These are phyloP conservation scores for Chalciporus sphaerocephalus DNA, from an alignment of 768 basidiomycete species.

Conservation along the genomic window DNA sequence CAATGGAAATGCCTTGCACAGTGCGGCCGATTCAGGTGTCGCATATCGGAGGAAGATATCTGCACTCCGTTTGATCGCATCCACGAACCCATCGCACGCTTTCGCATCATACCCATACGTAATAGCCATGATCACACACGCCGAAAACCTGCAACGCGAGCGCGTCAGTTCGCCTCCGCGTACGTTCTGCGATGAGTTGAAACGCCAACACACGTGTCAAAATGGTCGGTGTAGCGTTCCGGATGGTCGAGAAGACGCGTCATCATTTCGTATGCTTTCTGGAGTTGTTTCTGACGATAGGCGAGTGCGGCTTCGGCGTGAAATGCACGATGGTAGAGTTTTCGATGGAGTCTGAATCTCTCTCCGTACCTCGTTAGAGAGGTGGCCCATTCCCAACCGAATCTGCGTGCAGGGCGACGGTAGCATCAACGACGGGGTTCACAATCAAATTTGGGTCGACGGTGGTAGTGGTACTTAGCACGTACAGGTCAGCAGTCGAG, in stretches of 20 bases:
- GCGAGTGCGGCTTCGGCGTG: slow-evolving; percentile 5
- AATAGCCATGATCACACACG: slow-evolving; percentile 13
- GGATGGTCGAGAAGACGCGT: slow-evolving; percentile 8
- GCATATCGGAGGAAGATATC: slow-evolving; percentile 2
- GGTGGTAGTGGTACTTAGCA: too few relatives aligned
- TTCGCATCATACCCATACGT: slow-evolving; percentile 15
- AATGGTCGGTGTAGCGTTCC: slow-evolving; percentile 3
- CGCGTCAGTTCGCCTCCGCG: neutral
- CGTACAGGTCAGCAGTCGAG: slow-evolving; percentile 6
- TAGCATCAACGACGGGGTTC: too few relatives aligned
- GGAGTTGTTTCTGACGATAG: slow-evolving; percentile 16
- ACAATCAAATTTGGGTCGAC: too few relatives aligned
- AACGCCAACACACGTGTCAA: slow-evolving; percentile 12
- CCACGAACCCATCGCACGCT: slow-evolving; percentile 1
- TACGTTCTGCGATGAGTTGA: neutral
- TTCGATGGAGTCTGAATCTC: slow-evolving; percentile 20
- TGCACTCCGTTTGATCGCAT: slow-evolving; percentile 7
- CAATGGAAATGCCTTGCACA: slow-evolving; percentile 12
- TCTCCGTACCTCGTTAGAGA: slow-evolving; percentile 19
- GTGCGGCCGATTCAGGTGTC: neutral
- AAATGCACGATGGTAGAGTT: slow-evolving; percentile 19
- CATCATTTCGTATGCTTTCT: slow-evolving; percentile 11
- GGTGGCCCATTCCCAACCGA: slow-evolving; percentile 17
- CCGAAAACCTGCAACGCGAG: neutral
- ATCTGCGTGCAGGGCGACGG: slow-evolving; percentile 8